Percentiles rank a stretch among this genome's conserved stretches.
phyloP scores from a whole-genome alignment of 2,329 filamentous ascomycete genomes.

The Nannizziopsis barbatae region DNA sequence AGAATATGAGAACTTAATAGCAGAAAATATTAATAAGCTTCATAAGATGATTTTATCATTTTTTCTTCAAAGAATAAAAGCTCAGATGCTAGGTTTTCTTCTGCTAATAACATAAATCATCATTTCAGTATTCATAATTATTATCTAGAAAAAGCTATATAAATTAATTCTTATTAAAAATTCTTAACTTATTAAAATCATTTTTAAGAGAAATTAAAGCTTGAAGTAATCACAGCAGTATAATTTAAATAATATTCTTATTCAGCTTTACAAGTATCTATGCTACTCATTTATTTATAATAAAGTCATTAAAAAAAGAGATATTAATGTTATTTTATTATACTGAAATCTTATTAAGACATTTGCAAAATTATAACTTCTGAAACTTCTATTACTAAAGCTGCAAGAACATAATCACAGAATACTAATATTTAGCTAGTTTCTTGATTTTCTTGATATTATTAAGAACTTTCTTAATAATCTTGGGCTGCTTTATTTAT shows the following conservation, averaged over 20 bases:
- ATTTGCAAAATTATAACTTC: constrained; percentile 72
- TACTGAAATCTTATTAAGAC: constrained; percentile 82
- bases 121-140: constrained; percentile 82
- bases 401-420: constrained; percentile 75
- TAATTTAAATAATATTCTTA: constrained; percentile 83
- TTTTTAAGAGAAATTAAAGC: constrained; percentile 54
- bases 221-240: constrained; percentile 61
- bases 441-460: constrained; percentile 74
- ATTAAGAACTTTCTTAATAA: constrained; percentile 82
- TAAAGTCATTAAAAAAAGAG: constrained; percentile 73
- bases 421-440: constrained; percentile 92
- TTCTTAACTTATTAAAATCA: constrained; percentile 72
- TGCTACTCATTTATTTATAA: constrained; percentile 97
- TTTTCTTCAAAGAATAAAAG: constrained; percentile 71
- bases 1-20: constrained; percentile 65
- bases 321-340: constrained; percentile 48
- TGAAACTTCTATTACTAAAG: constrained; percentile 79
- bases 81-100: constrained; percentile 78
- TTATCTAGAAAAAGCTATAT: constrained; percentile 86
- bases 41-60: constrained; percentile 70
- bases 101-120: constrained; percentile 93
- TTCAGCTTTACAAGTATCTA: constrained; percentile 87
- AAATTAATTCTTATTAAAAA: constrained; percentile 89
- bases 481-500: constrained; percentile 59
- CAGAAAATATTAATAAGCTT: constrained; percentile 67